phyloP scores from a whole-genome alignment of 2,329 filamentous ascomycete genomes.

The Claviceps spartinae region DNA sequence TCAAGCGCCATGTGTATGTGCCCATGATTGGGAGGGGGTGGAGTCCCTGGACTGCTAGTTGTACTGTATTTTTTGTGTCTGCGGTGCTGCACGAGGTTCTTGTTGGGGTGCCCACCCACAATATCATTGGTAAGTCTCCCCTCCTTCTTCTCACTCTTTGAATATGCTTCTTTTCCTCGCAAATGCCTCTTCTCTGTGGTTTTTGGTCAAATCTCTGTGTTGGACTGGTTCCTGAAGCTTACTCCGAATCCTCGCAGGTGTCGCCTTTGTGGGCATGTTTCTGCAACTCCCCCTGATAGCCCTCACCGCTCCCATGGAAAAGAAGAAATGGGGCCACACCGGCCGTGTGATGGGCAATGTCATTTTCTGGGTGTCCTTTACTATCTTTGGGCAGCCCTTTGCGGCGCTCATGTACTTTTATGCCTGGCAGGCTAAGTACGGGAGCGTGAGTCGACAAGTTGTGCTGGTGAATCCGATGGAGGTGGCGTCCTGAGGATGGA shows the following conservation, averaged over 20 bases:
- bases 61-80: constrained; percentile 77
- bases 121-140: constrained; percentile 58
- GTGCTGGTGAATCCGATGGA: neutral
- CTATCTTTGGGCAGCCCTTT: constrained; percentile 85
- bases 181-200: too few relatives aligned
- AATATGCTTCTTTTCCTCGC: too few relatives aligned
- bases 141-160: neutral
- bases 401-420: constrained; percentile 93
- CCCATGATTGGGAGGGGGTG: constrained; percentile 78
- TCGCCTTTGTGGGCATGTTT: constrained; percentile 91
- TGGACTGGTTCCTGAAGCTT: neutral
- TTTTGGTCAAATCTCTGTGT: neutral
- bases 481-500: neutral
- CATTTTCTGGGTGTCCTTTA: constrained; percentile 95
- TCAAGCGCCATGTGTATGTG: constrained; percentile 85
- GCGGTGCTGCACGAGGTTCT: constrained; percentile 83
- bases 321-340: constrained; percentile 54
- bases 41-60: constrained; percentile 54
- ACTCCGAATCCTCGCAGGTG: constrained; percentile 37
- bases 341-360: constrained; percentile 78
- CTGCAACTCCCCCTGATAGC: constrained; percentile 80
- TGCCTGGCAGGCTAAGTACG: constrained; percentile 96
- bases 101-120: constrained; percentile 89
- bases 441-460: constrained; percentile 50
- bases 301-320: constrained; percentile 66